Base-by-base conservation (phyloP, 2,329 filamentous ascomycete genomes). In the Aureobasidium uvarum region DNA sequence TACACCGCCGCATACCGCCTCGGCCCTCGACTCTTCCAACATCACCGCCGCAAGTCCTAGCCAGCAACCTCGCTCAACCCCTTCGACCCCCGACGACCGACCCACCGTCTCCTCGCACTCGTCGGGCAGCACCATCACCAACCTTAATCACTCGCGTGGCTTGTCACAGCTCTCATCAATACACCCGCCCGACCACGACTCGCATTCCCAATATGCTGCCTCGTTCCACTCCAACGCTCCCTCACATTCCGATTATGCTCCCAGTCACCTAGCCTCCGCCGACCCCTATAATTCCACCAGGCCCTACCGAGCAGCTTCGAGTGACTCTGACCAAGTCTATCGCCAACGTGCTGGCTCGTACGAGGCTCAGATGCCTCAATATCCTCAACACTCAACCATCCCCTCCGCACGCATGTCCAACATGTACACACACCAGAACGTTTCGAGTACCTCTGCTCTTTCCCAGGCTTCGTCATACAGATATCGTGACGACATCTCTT, bases 391-490 rank as follows among this genome's bases (percentile, higher is more conserved):
- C 7, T 41, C 58, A 28, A 25, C 31, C 38, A 20, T 48, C 13
- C n/a, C 52, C 3, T 64, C 50, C 36, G 51, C 51, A 31, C 63
- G 63, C 54, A 65, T 65, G 63, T 65, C 63, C 31, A 63, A 74
- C 68, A 77, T 83, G 74, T 82, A 83, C 73, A 78, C 74, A 69
- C 81, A 82, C 68, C 73, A 77, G 50, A 82, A 82, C 69, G 72
- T 77, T 43, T 82, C 80, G 43, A 76, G 78, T 31, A 79, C 77
- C 72, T 82, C 81, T 25, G 73, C 71, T 36, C 70, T 74, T 23
- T 74, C 74, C n/a, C 73, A 72, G 72, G 77, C 70, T 73, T 76
- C 76, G 55, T 78, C 79, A 31, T 80, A 82, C 70, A 71, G 81
- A 67, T 83, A 82, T 71, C 77, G 78, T 65, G 79, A 81, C 67